Percentiles rank a stretch among this genome's conserved stretches.
Conservation (phyloP, 1,284 basidiomycete genomes). For the Cutaneotrichosporon sp. region DNA sequence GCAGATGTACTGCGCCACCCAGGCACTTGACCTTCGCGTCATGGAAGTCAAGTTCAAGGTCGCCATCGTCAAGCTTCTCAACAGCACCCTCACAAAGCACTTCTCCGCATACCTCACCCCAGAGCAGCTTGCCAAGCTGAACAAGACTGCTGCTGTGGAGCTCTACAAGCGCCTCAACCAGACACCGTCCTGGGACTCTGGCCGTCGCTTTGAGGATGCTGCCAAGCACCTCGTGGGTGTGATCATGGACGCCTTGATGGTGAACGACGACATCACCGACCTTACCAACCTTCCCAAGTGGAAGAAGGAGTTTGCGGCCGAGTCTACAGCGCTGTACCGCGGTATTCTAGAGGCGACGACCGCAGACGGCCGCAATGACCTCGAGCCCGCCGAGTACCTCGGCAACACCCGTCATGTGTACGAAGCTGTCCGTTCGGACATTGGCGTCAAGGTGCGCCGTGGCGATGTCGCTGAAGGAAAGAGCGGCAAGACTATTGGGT, state of each 20-base stretch:
- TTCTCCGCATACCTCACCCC: slow-evolving; percentile 7
- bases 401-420: slow-evolving; percentile 11
- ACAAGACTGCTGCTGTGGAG: slow-evolving; percentile 5
- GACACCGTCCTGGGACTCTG: slow-evolving; percentile 15
- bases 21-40: slow-evolving; percentile 20
- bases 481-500: slow-evolving; percentile 7
- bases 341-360: slow-evolving; percentile 5
- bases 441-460: slow-evolving; percentile 14
- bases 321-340: slow-evolving; percentile 11
- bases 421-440: slow-evolving; percentile 10
- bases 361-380: not conserved
- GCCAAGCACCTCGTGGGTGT: slow-evolving; percentile 12
- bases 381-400: slow-evolving; percentile 8
- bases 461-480: slow-evolving; percentile 18
- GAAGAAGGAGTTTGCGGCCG: slow-evolving; percentile 11
- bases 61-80: slow-evolving; percentile 10
- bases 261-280: not conserved
- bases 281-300: slow-evolving; percentile 6
- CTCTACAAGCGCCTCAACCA: slow-evolving; percentile 16
- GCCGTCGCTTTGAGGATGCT: slow-evolving; percentile 15
- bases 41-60: slow-evolving; percentile 15
- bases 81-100: slow-evolving; percentile 9
- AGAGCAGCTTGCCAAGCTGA: slow-evolving; percentile 8
- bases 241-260: slow-evolving; percentile 12
- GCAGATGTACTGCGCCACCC: slow-evolving; percentile 18